Percentiles rank a stretch among this genome's conserved stretches.
Conservation (phyloP, 192 early-diverging fungal genomes). For the Rhizoclosmatium globosum region DNA sequence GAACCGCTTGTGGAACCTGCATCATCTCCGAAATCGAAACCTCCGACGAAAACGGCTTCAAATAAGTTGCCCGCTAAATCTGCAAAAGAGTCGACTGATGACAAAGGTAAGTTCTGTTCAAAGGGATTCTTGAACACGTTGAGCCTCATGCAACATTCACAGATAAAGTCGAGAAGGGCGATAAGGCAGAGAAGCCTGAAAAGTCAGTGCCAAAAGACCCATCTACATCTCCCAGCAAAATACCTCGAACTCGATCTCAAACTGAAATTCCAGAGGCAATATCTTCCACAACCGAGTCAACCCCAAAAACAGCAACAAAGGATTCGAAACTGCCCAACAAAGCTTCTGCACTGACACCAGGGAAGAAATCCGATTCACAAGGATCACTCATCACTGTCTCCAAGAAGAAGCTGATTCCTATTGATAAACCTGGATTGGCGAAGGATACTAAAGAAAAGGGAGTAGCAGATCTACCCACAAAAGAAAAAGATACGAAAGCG, state of each 20-base stretch:
- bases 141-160: no score
- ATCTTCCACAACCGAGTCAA: no score
- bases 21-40: background rate
- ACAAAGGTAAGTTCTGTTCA: background rate
- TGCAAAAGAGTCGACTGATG: background rate
- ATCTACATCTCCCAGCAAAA: no score
- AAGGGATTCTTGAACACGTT: no score
- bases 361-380: background rate
- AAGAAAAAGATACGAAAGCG: constrained; percentile 3
- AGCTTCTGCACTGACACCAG: no score
- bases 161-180: no score
- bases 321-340: no score
- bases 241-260: no score
- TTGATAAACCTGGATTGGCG: background rate
- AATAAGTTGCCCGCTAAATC: background rate
- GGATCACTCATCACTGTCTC: background rate
- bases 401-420: constrained; percentile 33
- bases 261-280: no score
- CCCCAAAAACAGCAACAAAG: no score
- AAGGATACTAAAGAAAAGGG: background rate
- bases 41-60: background rate
- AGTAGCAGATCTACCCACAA: background rate
- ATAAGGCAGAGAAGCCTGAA: no score
- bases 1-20: background rate
- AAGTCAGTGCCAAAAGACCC: no score